A percentile compares a stretch with the other conserved stretches of the same genome.
phyloP scores from a whole-genome alignment of 306 rosid species.

The Luffa acutangula region DNA sequence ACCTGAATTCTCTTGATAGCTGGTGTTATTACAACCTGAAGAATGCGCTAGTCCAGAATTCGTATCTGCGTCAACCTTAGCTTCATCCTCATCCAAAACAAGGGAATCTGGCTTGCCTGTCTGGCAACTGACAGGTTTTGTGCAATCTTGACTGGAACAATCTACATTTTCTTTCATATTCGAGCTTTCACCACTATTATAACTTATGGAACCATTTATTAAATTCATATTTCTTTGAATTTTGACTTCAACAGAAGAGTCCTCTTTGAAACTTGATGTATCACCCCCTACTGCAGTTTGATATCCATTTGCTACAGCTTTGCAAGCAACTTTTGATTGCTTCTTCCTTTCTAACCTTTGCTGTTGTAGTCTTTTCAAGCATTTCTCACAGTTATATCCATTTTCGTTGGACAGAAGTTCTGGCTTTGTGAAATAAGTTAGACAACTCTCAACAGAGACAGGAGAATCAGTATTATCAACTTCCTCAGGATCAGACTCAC shows the following conservation, averaged over 20 bases:
- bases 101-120: constrained; percentile 19
- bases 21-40: constrained; percentile 23
- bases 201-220: constrained; percentile 10
- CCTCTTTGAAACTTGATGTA: constrained; percentile 12
- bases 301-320: constrained; percentile 22
- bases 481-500: constrained; percentile 95
- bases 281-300: constrained; percentile 26
- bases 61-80: constrained; percentile 17
- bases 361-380: constrained; percentile 43
- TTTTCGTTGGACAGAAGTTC: constrained; percentile 84
- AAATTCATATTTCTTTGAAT: constrained; percentile 28
- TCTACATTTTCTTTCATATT: constrained; percentile 13
- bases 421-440: constrained; percentile 74
- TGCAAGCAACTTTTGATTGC: constrained; percentile 24
- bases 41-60: constrained; percentile 24
- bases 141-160: constrained; percentile 15
- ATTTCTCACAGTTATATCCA: constrained; percentile 93
- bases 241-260: constrained; percentile 20
- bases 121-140: constrained; percentile 31
- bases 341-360: constrained; percentile 32
- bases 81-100: constrained; percentile 20
- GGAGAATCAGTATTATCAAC: constrained; percentile 87
- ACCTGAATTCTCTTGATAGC: constrained; percentile 30
- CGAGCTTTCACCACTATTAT: constrained; percentile 21
- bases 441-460: constrained; percentile 83